A percentile compares a stretch with the other conserved stretches of the same genome.
phyloP scores from a whole-genome alignment of 306 rosid genomes.

The Erythrophleum fordii region DNA sequence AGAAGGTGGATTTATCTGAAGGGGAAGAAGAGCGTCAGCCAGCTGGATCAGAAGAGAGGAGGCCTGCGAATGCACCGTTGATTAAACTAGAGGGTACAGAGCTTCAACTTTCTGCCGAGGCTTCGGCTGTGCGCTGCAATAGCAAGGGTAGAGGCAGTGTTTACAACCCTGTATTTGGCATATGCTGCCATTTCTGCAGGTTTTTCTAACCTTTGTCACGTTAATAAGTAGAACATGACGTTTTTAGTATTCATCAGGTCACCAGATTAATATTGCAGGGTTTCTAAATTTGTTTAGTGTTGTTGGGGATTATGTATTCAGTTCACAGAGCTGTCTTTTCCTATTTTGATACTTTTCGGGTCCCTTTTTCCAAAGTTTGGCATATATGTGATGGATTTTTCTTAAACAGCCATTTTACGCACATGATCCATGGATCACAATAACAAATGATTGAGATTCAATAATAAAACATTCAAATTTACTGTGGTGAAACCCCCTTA shows the following conservation, averaged over 20 bases:
- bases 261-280: not conserved
- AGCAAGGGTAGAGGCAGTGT: slow-evolving; percentile 75
- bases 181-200: slow-evolving; percentile 89
- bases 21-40: slow-evolving; percentile 28
- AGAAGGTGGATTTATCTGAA: not conserved
- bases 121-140: slow-evolving; percentile 56
- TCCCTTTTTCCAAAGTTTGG: not conserved
- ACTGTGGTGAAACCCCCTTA: too few species aligned
- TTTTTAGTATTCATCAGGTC: not conserved
- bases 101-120: slow-evolving; percentile 46
- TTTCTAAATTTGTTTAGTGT: not conserved
- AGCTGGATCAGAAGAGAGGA: slow-evolving; percentile 18
- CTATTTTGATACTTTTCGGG: not conserved
- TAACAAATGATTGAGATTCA: too few species aligned
- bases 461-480: too few species aligned
- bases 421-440: not conserved
- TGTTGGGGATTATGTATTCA: not conserved
- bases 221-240: not conserved
- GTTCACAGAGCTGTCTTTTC: not conserved
- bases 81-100: slow-evolving; percentile 33
- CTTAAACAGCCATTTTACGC: not conserved
- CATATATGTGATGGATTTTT: not conserved
- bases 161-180: slow-evolving; percentile 62
- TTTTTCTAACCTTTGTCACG: slow-evolving; percentile 7
- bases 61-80: slow-evolving; percentile 71